Evolutionary conservation across 345 rosid genomes (phyloP), one percentile per base, ranked within the genome.

Genomic region (Eucalyptus erythrocorys): DNA sequence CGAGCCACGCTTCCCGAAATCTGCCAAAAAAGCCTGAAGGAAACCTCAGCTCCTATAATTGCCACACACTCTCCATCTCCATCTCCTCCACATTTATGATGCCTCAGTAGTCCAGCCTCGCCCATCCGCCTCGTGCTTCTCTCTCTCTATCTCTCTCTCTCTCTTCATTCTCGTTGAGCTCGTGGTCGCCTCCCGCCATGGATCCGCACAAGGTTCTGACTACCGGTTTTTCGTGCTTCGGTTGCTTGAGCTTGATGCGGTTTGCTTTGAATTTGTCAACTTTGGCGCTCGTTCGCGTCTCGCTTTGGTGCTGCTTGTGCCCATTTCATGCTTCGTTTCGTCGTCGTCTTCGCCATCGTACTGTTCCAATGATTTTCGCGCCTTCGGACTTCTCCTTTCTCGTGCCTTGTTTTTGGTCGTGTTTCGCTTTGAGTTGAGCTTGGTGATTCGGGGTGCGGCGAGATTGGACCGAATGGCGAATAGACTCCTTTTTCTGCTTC

Each of bases 121-220:
- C 32, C 5, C 53, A 40, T 2, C 27, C 34, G 30, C n/a, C 32
- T 14, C 34, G 57, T 50, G 86, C 71, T 53, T 48, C 43, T 22
- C 10, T 6, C 86, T 48, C 88, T 42, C 61, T 30, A 15, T 13
- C 68, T 40, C 10, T 30, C 57, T 47, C 26, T 26, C 22, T 32
- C n/a, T 27, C 5, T 34, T 50, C 84, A 0, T 48, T 32, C 55
- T 43, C 89, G 30, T 22, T 87, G 81, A 27, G 68, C 87, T 57
- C 45, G 42, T n/a, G 14, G 40, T 49, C 89, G 86, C 66, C 30
- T 6, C 47, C 45, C 87, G 88, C 87, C 88, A 90, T 90, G 91
- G 91, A 90, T 88, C 91, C 91, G 19, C 43, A 90, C 90, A 88
- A 90, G 91, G 91, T 90, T 48, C 57, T 43, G 30, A 13, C 21